Percentiles rank a stretch among this genome's conserved stretches.
Conservation (phyloP, 768 basidiomycete species). For the Mycena metata region DNA sequence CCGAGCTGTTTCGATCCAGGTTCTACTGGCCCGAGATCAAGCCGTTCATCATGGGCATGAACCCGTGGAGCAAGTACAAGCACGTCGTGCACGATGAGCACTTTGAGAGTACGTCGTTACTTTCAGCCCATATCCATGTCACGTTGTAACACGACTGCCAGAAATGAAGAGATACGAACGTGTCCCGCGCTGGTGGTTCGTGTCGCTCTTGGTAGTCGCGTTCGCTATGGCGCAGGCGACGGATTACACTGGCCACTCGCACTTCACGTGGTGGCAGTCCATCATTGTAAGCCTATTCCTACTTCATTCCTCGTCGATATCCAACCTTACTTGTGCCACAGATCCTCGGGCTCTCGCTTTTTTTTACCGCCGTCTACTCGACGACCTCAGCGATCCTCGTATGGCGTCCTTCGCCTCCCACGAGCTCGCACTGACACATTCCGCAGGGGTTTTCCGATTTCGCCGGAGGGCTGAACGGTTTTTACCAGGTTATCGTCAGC, state of each 20-base stretch:
- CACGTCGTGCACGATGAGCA: constrained; percentile 48
- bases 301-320: constrained; percentile 26
- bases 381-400: constrained; percentile 30
- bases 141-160: constrained; percentile 18
- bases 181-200: constrained; percentile 43
- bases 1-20: constrained; percentile 22
- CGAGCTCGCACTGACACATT: constrained; percentile 27
- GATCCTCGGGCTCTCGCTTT: constrained; percentile 44
- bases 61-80: constrained; percentile 49
- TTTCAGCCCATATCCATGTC: constrained; percentile 18
- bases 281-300: constrained; percentile 37
- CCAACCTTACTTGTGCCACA: constrained; percentile 36
- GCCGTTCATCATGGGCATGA: constrained; percentile 49
- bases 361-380: constrained; percentile 36
- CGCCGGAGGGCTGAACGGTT: constrained; percentile 27
- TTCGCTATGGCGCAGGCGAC: constrained; percentile 44
- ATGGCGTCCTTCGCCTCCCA: constrained; percentile 23
- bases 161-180: constrained; percentile 40
- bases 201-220: constrained; percentile 35
- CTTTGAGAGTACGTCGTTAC: constrained; percentile 34
- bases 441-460: constrained; percentile 27
- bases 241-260: constrained; percentile 44
- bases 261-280: constrained; percentile 45
- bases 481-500: constrained; percentile 29
- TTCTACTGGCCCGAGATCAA: constrained; percentile 53